A percentile compares a stretch with the other conserved stretches of the same genome.
Evolutionary conservation across 768 basidiomycete species (phyloP).

Genomic region (Kockovaella imperatae): DNA sequence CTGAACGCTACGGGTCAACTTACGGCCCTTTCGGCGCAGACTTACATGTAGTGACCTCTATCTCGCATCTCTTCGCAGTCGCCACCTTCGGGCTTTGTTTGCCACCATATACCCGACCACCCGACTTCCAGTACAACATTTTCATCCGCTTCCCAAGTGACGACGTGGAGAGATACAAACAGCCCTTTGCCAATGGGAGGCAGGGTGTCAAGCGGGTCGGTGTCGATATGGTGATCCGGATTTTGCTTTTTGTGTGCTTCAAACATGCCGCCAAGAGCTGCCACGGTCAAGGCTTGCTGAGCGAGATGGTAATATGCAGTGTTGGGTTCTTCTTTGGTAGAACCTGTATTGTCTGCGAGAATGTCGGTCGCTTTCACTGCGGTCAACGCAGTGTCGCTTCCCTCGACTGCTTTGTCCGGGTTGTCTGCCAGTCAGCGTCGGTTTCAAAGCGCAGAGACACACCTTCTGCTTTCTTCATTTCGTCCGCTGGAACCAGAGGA

Average conservation of each 20-base stretch:
- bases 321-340: not conserved
- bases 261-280: conserved; percentile 24
- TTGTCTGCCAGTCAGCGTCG: not conserved
- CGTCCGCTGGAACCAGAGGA: conserved; percentile 3
- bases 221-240: not conserved
- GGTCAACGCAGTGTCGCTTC: too few relatives aligned
- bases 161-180: conserved; percentile 32
- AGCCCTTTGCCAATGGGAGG: conserved; percentile 23
- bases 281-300: conserved; percentile 28
- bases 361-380: not conserved
- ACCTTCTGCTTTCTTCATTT: not conserved
- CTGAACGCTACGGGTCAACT: conserved; percentile 22
- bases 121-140: conserved; percentile 33
- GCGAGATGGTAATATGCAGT: conserved; percentile 22
- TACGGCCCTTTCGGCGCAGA: not conserved
- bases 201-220: not conserved
- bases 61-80: conserved; percentile 29
- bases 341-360: not conserved
- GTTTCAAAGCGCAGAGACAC: not conserved
- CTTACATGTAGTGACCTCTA: conserved; percentile 38
- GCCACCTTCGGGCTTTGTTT: conserved; percentile 10
- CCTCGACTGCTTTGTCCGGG: not conserved
- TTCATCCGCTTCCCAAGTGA: conserved; percentile 33
- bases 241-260: not conserved
- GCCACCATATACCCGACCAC: conserved; percentile 37